A percentile compares a stretch with the other conserved stretches of the same genome.
These are phyloP conservation scores for Thielaviopsis populi DNA, from an alignment of 2,329 filamentous ascomycete genomes.

Conservation along the genomic window DNA sequence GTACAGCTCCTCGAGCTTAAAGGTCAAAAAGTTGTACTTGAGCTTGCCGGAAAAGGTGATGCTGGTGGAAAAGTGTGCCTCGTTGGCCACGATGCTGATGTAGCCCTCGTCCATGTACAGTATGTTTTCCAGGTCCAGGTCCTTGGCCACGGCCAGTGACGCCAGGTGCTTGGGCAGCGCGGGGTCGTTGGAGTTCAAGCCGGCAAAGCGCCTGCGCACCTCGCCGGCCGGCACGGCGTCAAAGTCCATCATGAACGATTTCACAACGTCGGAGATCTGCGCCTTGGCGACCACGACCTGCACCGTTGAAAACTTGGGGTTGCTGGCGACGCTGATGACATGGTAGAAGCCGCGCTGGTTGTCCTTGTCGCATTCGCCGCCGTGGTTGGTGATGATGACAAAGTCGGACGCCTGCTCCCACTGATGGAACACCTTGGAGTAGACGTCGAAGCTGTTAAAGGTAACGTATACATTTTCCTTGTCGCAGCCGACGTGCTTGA, in stretches of 20 bases:
- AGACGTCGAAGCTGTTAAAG: conserved; percentile 17
- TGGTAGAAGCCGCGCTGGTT: conserved; percentile 24
- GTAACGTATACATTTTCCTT: conserved; percentile 18
- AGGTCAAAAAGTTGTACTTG: conserved; percentile 27
- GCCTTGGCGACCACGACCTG: conserved; percentile 24
- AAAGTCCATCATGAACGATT: conserved; percentile 20
- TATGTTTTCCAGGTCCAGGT: conserved; percentile 21
- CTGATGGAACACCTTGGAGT: conserved; percentile 18
- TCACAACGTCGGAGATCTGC: conserved; percentile 23
- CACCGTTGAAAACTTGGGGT: conserved; percentile 22
- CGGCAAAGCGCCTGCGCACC: conserved; percentile 20
- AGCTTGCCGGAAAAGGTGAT: conserved; percentile 30
- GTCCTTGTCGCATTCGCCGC: conserved; percentile 28
- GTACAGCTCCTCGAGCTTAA: conserved; percentile 25
- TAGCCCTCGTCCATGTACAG: conserved; percentile 23
- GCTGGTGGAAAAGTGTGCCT: conserved; percentile 24
- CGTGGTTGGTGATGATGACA: conserved; percentile 30
- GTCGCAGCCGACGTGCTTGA: conserved; percentile 18
- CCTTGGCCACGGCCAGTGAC: neutral
- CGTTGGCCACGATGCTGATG: conserved; percentile 25
- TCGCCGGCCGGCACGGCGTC: conserved; percentile 20
- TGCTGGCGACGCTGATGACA: conserved; percentile 21
- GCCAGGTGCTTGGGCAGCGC: conserved; percentile 16
- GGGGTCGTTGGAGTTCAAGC: conserved; percentile 20
- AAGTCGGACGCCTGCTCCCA: conserved; percentile 20